A percentile compares a stretch with the other conserved stretches of the same genome.
Conservation (phyloP, 2,329 filamentous ascomycete species). For the Uncinocarpus reesii region DNA sequence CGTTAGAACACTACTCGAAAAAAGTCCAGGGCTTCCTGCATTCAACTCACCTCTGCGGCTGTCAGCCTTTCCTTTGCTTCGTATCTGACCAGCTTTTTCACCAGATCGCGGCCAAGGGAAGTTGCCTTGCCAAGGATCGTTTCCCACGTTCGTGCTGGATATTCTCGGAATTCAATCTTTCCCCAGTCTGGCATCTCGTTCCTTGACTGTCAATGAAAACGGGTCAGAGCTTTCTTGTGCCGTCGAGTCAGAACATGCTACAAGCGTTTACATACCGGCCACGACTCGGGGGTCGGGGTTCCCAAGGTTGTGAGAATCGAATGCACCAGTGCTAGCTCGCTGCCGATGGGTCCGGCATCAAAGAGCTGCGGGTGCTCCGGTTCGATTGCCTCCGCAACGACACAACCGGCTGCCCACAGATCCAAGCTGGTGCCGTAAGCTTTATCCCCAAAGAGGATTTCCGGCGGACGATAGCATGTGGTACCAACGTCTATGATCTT, state of each 20-base stretch:
- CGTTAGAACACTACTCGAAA: too few relatives aligned
- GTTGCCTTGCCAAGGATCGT: conserved; percentile 54
- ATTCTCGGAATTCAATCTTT: conserved; percentile 68
- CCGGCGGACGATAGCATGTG: conserved; percentile 79
- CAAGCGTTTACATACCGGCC: conserved; percentile 55
- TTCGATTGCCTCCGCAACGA: conserved; percentile 65
- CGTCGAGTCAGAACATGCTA: background rate
- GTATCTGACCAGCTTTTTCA: conserved; percentile 59
- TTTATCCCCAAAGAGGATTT: conserved; percentile 75
- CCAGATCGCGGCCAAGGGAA: conserved; percentile 52
- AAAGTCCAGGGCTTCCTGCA: too few relatives aligned
- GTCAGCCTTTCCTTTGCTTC: conserved; percentile 57
- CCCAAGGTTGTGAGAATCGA: conserved; percentile 89
- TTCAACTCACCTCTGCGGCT: conserved; percentile 51
- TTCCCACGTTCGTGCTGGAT: conserved; percentile 58
- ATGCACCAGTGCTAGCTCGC: conserved; percentile 78
- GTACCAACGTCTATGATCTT: conserved; percentile 94
- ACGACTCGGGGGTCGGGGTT: conserved; percentile 66
- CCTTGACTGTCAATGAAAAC: conserved; percentile 24
- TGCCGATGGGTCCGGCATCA: conserved; percentile 79
- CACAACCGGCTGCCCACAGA: conserved; percentile 79
- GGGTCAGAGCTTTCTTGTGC: background rate
- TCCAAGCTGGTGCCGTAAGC: conserved; percentile 65
- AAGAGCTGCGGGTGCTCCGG: conserved; percentile 56
- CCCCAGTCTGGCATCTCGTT: conserved; percentile 70